Evolutionary conservation across 1,139 yeast genomes (phyloP).

Genomic region (Yamadazyma sp.): DNA sequence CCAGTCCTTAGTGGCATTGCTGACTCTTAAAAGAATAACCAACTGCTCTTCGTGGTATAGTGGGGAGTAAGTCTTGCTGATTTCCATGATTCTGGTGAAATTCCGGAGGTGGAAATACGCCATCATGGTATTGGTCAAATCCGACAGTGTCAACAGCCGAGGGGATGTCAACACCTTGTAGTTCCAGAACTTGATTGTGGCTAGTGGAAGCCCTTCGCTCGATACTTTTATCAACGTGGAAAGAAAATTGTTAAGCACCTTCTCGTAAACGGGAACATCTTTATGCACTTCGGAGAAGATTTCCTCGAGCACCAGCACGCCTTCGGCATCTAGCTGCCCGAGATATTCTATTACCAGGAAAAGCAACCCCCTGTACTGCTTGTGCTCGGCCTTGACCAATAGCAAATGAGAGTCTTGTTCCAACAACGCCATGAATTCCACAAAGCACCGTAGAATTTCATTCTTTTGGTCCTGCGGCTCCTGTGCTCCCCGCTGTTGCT

Average conservation of each 20-base stretch:
- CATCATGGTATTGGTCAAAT: conserved; percentile 31
- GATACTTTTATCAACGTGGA: conserved; percentile 24
- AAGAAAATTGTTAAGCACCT: conserved; percentile 21
- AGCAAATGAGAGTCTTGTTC: conserved; percentile 23
- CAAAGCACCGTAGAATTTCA: conserved; percentile 14
- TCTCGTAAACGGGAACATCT: conserved; percentile 9
- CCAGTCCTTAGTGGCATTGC: conserved; percentile 60
- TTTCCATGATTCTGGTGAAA: conserved; percentile 24
- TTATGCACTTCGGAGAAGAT: neutral
- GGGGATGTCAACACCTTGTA: conserved; percentile 17
- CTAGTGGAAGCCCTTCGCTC: conserved; percentile 19
- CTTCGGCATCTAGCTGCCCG: conserved; percentile 9
- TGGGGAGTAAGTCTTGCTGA: conserved; percentile 24
- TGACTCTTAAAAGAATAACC: conserved; percentile 44
- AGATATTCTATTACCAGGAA: conserved; percentile 14
- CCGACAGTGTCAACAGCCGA: conserved; percentile 17
- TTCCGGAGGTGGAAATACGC: conserved; percentile 25
- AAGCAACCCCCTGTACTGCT: conserved; percentile 20
- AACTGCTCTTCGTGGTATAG: conserved; percentile 41
- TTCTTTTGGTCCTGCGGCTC: conserved; percentile 11
- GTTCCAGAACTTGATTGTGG: conserved; percentile 26
- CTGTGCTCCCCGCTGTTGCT: conserved; percentile 19
- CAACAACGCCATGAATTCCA: conserved; percentile 17
- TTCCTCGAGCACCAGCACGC: conserved; percentile 11
- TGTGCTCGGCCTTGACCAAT: conserved; percentile 17